Percentiles rank a stretch among this genome's conserved stretches.
Evolutionary conservation across 192 early-diverging fungal genomes (phyloP).

Genomic region (Umbelopsis vinacea): DNA sequence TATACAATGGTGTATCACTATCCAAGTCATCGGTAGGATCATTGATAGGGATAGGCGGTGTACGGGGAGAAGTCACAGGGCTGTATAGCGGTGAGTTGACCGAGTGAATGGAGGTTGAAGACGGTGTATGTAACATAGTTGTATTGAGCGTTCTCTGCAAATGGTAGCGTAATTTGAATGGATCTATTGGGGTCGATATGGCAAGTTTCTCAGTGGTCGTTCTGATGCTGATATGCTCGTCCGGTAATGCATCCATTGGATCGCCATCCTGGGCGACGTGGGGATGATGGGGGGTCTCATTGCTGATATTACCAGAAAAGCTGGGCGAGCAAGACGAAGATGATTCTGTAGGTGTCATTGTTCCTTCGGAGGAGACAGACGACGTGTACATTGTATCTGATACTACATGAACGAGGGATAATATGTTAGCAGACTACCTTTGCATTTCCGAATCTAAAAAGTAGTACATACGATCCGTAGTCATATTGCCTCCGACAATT

Average conservation of each 20-base stretch:
- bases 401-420: not conserved
- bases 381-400: constrained; percentile 3
- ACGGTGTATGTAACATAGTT: not conserved
- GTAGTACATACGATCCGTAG: not conserved
- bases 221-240: not conserved
- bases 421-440: not conserved
- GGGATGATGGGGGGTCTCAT: not conserved
- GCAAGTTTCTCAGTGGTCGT: not conserved
- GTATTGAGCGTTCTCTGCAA: constrained; percentile 10
- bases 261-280: not conserved
- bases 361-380: constrained; percentile 7
- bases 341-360: constrained; percentile 15
- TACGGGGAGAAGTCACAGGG: constrained; percentile 8
- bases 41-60: constrained; percentile 35
- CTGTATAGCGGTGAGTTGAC: constrained; percentile 3
- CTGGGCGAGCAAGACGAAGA: constrained; percentile 5
- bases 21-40: constrained; percentile 41
- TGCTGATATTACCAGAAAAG: not conserved
- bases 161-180: constrained; percentile 8
- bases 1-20: constrained; percentile 43
- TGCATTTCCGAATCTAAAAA: not conserved
- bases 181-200: not conserved
- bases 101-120: not conserved
- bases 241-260: not conserved
- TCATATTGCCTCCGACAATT: not conserved